Percentiles rank a stretch among this genome's conserved stretches.
Conservation (phyloP, 2,329 filamentous ascomycete genomes). For the Ramichloridium luteum region DNA sequence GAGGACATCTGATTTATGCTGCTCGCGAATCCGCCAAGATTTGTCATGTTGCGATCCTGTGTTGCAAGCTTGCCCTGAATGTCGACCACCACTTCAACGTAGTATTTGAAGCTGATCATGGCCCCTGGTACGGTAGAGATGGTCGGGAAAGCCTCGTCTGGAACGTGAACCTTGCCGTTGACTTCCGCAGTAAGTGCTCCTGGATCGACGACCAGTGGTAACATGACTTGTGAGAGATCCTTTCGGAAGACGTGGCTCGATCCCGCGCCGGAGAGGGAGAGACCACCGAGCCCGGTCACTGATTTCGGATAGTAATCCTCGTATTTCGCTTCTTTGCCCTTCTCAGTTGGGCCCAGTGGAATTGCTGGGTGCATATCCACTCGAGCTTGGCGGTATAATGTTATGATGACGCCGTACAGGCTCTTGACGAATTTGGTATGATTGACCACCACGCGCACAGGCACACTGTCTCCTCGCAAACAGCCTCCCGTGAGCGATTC, state of each 20-base stretch:
- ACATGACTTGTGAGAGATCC: conserved; percentile 78
- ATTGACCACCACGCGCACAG: conserved; percentile 67
- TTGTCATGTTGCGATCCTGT: conserved; percentile 44
- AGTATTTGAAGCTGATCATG: conserved; percentile 92
- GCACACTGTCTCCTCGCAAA: conserved; percentile 70
- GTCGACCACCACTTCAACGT: conserved; percentile 84
- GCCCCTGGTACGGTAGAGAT: conserved; percentile 80
- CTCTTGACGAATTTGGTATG: conserved; percentile 86
- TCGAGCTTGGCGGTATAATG: conserved; percentile 77
- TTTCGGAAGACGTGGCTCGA: conserved; percentile 92
- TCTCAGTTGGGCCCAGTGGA: conserved; percentile 48
- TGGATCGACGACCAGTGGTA: conserved; percentile 80
- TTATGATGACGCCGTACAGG: conserved; percentile 83
- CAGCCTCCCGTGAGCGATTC: conserved; percentile 74
- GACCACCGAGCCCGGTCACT: conserved; percentile 69
- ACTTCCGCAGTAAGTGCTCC: conserved; percentile 64
- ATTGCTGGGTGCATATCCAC: conserved; percentile 67
- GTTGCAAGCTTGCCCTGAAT: conserved; percentile 73
- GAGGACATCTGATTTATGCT: conserved; percentile 10
- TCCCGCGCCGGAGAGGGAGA: conserved; percentile 75
- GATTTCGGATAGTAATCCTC: conserved; percentile 82
- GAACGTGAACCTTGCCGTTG: conserved; percentile 71
- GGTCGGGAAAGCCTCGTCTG: conserved; percentile 83
- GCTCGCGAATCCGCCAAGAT: conserved; percentile 16
- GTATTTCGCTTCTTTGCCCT: conserved; percentile 57